A percentile compares a stretch with the other conserved stretches of the same genome.
Evolutionary conservation across 2,329 filamentous ascomycete species (phyloP).

Genomic region (Hypomyces perniciosus): DNA sequence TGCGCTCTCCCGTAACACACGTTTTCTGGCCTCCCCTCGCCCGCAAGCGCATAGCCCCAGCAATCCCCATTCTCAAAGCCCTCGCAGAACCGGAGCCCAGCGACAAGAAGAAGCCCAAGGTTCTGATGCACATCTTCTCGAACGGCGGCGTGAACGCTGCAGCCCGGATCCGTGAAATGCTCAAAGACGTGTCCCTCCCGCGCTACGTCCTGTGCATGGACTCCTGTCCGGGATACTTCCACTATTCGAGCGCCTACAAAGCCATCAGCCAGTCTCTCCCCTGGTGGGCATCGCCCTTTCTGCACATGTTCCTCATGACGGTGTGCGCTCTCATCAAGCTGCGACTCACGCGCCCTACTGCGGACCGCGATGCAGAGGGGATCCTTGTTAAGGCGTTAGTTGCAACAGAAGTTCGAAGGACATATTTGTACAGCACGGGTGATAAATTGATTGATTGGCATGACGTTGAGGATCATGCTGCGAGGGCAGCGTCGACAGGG

Average conservation of each 20-base stretch:
- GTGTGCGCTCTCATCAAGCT: conserved; percentile 27
- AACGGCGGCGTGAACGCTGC: conserved; percentile 45
- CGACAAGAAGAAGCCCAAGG: conserved; percentile 17
- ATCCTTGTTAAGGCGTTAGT: conserved; percentile 31
- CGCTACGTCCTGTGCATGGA: conserved; percentile 41
- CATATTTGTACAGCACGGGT: conserved; percentile 47
- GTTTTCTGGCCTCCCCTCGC: conserved; percentile 28
- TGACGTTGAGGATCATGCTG: conserved; percentile 44
- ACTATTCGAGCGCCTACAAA: conserved; percentile 33
- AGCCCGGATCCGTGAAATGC: conserved; percentile 25
- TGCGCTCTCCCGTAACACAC: conserved; percentile 35
- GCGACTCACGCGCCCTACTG: conserved; percentile 22
- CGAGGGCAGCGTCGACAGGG: conserved; percentile 33
- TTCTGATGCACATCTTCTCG: conserved; percentile 47
- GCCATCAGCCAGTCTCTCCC: conserved; percentile 34
- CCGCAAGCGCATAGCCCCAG: conserved; percentile 31
- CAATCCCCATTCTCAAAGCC: conserved; percentile 33
- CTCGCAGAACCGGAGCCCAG: conserved; percentile 19
- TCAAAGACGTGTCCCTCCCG: conserved; percentile 27
- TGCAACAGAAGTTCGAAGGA: conserved; percentile 35
- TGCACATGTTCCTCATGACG: conserved; percentile 28
- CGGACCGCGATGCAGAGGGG: conserved; percentile 30
- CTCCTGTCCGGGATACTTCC: conserved; percentile 42
- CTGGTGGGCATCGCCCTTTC: conserved; percentile 27
- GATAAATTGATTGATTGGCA: conserved; percentile 42